Conservation (phyloP, 208 protist species). For the Angomonas ambiguus region DNA sequence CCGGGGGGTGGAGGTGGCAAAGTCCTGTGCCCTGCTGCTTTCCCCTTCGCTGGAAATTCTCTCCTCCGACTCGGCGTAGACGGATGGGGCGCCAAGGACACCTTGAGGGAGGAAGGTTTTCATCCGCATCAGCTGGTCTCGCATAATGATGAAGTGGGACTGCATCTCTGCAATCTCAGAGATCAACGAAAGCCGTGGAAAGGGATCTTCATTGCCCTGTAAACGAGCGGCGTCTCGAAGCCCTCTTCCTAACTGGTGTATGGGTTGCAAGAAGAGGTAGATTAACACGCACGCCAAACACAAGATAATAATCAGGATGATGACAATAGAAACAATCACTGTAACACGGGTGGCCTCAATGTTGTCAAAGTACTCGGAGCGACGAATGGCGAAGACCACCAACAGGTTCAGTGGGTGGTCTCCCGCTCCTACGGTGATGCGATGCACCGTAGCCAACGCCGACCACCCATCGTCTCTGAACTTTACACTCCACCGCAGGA, state of each 20-base stretch:
- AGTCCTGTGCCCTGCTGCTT: neutral
- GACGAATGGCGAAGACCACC: constrained; percentile 12
- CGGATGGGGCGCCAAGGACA: constrained; percentile 21
- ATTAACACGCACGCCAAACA: constrained; percentile 25
- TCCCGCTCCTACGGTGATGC: constrained; percentile 9
- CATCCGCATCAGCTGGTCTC: constrained; percentile 48
- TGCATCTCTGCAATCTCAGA: constrained; percentile 53
- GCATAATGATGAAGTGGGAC: constrained; percentile 40
- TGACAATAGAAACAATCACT: constrained; percentile 14
- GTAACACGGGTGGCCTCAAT: constrained; percentile 12
- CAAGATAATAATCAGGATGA: constrained; percentile 23
- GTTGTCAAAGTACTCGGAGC: constrained; percentile 13
- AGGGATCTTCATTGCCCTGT: constrained; percentile 24
- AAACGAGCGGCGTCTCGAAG: constrained; percentile 32
- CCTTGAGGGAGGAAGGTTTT: constrained; percentile 46
- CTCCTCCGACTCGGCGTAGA: neutral
- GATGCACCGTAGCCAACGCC: neutral
- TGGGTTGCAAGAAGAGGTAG: constrained; percentile 37
- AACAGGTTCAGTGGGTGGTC: constrained; percentile 15
- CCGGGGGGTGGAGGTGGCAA: neutral
- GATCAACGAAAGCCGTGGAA: constrained; percentile 21
- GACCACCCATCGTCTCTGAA: constrained; percentile 8
- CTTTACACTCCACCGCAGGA: constrained; percentile 4
- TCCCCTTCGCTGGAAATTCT: neutral
- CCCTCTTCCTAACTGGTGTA: constrained; percentile 27